A percentile compares a stretch with the other conserved stretches of the same genome.
These are phyloP conservation scores for Diaporthe sp. DNA, from an alignment of 2,329 filamentous ascomycete genomes.

Conservation along the genomic window DNA sequence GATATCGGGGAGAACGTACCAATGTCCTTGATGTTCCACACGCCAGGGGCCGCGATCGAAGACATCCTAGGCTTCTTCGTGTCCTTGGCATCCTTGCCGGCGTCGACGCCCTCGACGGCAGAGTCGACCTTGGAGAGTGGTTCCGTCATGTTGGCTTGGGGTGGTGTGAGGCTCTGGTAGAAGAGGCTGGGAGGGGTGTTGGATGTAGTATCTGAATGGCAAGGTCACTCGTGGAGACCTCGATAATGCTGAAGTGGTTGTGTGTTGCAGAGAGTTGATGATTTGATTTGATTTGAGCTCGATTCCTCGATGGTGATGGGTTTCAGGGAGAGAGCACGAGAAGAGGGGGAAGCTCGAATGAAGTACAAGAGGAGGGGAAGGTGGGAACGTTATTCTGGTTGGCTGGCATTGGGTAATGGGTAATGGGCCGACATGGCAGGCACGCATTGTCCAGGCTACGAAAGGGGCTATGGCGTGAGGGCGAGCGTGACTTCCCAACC, in stretches of 20 bases:
- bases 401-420: constrained; percentile 21
- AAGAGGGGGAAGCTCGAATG: constrained; percentile 28
- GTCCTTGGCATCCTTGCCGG: constrained; percentile 73
- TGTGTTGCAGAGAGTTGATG: not conserved
- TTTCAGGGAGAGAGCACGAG: constrained; percentile 24
- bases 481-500: constrained; percentile 20
- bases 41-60: constrained; percentile 78
- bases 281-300: not conserved
- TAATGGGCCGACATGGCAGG: constrained; percentile 27
- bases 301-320: not conserved
- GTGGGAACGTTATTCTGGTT: constrained; percentile 28
- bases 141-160: constrained; percentile 52
- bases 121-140: constrained; percentile 91
- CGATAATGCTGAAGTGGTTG: not conserved
- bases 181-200: not conserved
- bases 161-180: constrained; percentile 41
- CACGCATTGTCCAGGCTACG: constrained; percentile 31
- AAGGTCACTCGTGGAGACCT: not conserved
- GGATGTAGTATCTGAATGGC: not conserved
- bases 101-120: constrained; percentile 81
- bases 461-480: constrained; percentile 32
- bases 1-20: constrained; percentile 65
- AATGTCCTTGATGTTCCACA: constrained; percentile 86
- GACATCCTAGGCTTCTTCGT: constrained; percentile 74
- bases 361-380: constrained; percentile 34